Evolutionary conservation across 2,329 filamentous ascomycete species (phyloP), one percentile per base, ranked within the genome.

Genomic region (Teratosphaeria destructans): DNA sequence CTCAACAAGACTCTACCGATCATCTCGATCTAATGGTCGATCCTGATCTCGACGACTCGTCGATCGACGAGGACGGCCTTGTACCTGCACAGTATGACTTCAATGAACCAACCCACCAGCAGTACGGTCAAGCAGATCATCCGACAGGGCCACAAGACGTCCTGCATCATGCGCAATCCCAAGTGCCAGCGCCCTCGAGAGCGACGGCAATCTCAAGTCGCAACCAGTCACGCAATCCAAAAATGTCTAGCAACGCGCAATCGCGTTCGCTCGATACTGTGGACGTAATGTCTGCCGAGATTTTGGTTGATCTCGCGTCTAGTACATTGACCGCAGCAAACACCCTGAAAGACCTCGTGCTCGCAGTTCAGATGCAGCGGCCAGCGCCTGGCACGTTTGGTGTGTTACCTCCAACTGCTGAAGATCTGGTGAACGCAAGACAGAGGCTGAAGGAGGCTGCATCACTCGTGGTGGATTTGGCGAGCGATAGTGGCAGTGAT

Each of bases 221-320:
- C 47, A n/a, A 14, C 49, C 57, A 37, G 3, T 5, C 29, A 16
- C 16, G 39, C 43, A 23, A 35, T 16, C 1, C 43, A n/a, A n/a
- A 1, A 16, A 53, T 23, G 55, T 57, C 54, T 47, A 56, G 26
- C 43, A 34, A 32, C 26, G 6, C 55, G 43, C 59, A 16, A 59
- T 65, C 43, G 57, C 59, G 43, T 26, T 61, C 11, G 62, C 65
- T 35, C 59, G 63, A 37, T 62, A 68, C 43, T 5, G 43, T 49
- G n/a, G 43, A 49, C 19, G 56, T 68, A 56, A 68, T 68, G 67
- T 66, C 63, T 5, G 65, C 66, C 2, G 65, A 68, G 56, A 58
- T 68, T 52, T 59, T 68, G 16, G 63, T 67, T 11, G 67, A 68
- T 29, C 61, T 68, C 3, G 67, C 67, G 8, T 64, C 59, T 19